phyloP scores from a whole-genome alignment of 2,329 filamentous ascomycete genomes.

The Fragosphaeria purpurea region DNA sequence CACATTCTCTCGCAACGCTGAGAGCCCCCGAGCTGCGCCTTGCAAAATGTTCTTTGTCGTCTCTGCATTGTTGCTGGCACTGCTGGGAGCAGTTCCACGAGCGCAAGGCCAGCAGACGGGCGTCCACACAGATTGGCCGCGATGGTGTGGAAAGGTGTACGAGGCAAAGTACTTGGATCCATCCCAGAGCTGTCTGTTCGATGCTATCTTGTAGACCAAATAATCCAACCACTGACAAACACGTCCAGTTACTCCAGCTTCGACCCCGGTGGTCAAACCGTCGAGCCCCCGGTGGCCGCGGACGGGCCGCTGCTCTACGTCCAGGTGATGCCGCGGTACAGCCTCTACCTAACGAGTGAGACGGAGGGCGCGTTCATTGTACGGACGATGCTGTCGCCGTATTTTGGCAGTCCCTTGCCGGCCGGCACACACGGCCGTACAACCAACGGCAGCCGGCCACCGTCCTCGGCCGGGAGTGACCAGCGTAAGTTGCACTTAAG shows the following conservation, averaged over 20 bases:
- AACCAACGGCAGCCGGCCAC: neutral
- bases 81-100: neutral
- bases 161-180: conserved; percentile 23
- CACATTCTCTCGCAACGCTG: no score
- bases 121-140: conserved; percentile 30
- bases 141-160: conserved; percentile 40
- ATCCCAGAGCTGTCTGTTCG: neutral
- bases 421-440: conserved; percentile 14
- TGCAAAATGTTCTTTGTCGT: no score
- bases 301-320: conserved; percentile 28
- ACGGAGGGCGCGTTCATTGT: conserved; percentile 31
- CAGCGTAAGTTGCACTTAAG: conserved; percentile 20
- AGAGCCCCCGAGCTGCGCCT: no score
- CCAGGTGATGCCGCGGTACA: conserved; percentile 35
- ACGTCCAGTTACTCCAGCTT: conserved; percentile 27
- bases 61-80: no score
- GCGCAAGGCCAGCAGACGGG: conserved; percentile 23
- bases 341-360: conserved; percentile 35
- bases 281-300: conserved; percentile 23
- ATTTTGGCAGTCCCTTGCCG: conserved; percentile 28
- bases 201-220: no score
- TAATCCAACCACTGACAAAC: neutral
- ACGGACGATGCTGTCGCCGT: conserved; percentile 30
- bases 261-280: conserved; percentile 33
- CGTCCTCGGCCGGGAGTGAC: neutral